Conservation (phyloP, 225 moss, liverwort and hornwort genomes). For the Neckera pumila region DNA sequence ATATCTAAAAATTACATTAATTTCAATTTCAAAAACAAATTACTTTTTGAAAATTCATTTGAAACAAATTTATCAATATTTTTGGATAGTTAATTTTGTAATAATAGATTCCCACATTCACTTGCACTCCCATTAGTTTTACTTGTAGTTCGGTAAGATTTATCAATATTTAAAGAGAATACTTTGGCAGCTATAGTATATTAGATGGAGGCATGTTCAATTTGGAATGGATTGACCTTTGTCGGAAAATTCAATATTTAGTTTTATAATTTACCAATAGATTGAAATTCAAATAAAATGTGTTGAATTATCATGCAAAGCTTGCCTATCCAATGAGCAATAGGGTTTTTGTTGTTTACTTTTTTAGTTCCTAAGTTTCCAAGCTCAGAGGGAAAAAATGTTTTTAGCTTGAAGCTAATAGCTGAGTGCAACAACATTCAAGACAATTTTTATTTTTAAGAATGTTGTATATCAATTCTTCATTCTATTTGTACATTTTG, state of each 20-base stretch:
- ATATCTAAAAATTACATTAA: too few species aligned
- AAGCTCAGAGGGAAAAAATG: neutral
- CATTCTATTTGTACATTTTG: neutral
- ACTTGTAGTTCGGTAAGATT: neutral
- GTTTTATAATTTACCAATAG: neutral
- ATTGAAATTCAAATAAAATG: neutral
- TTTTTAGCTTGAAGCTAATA: neutral
- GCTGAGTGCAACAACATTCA: neutral
- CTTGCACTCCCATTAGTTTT: rapidly evolving
- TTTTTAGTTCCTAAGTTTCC: neutral
- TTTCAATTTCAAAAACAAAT: neutral
- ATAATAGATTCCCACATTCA: too few species aligned
- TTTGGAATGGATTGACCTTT: neutral
- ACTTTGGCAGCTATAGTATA: too few species aligned
- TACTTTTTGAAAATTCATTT: neutral
- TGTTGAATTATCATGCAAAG: neutral
- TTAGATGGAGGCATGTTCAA: neutral
- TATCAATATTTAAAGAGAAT: neutral
- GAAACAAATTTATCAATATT: neutral
- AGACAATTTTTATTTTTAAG: neutral
- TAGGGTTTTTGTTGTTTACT: too few species aligned
- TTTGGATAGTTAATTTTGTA: neutral
- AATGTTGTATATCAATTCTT: neutral
- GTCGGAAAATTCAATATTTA: neutral
- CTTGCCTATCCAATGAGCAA: neutral